phyloP scores from a whole-genome alignment of 1,139 yeast species.

The Chernovozyma aurita region DNA sequence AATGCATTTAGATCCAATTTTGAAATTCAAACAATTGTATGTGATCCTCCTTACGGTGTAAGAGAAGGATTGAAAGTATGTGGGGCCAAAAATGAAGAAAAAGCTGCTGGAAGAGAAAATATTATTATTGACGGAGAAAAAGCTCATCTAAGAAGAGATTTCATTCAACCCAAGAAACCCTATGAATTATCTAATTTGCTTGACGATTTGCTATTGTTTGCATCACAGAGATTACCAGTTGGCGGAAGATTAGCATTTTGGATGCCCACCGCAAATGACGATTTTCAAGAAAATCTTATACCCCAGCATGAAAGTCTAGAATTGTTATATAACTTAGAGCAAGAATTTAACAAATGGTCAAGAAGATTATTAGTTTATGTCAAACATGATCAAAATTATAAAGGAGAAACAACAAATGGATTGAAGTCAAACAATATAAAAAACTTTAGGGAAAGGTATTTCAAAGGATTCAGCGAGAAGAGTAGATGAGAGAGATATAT shows the following conservation, averaged over 20 bases:
- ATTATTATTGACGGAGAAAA: constrained; percentile 70
- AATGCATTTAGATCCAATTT: constrained; percentile 68
- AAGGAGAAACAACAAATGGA: constrained; percentile 55
- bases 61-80: constrained; percentile 92
- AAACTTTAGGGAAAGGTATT: constrained; percentile 79
- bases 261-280: constrained; percentile 98
- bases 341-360: constrained; percentile 90
- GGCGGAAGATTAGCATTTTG: constrained; percentile 86
- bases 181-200: constrained; percentile 73
- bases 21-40: constrained; percentile 72
- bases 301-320: constrained; percentile 78
- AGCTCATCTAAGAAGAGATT: constrained; percentile 76
- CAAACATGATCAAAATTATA: constrained; percentile 53
- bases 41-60: constrained; percentile 98
- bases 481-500: constrained; percentile 18
- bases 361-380: constrained; percentile 78
- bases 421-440: constrained; percentile 36
- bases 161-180: constrained; percentile 90
- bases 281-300: constrained; percentile 63
- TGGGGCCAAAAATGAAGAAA: constrained; percentile 67
- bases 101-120: constrained; percentile 61
- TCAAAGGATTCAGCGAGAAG: constrained; percentile 54
- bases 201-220: constrained; percentile 70
- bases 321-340: constrained; percentile 71
- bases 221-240: constrained; percentile 65